Base-by-base conservation (phyloP, 495 filamentous ascomycete genomes). In the Darksidea phi region DNA sequence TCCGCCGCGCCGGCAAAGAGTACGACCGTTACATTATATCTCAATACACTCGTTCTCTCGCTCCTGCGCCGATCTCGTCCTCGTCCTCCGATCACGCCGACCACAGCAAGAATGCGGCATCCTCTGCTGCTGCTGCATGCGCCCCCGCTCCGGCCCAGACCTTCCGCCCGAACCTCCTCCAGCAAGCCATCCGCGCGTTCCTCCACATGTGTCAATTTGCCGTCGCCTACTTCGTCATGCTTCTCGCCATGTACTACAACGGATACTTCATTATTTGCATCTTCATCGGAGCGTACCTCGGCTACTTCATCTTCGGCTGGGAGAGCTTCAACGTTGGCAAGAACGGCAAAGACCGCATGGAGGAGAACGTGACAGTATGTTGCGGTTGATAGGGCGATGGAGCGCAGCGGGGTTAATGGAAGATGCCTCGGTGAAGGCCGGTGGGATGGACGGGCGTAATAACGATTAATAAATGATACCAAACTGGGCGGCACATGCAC, bases 201-300 rank as follows among this genome's bases (percentile, higher is more conserved):
- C 67, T 84, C 28, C 78, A 84, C 63, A 74, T 75, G 46, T 62
- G 72, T 12, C 75, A 77, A 37, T 83, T 83, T 56, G 80, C 75
- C n/a, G 67, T 80, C 48, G 82, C 78, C 8, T 84, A 83, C 51
- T 76, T 83, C 45, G 64, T 84, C 57, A 84, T 84, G 82, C 59
- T 83, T 57, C 67, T 83, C 45, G 82, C 77, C 20, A 70, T 70
- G 67, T 70, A 70, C 48, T 70, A 64, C 41, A 70, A 82, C 53
- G 80, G 81, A 15, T 84, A 83, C 50, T 75, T 83, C 65, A 81
- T 84, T 63, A 79, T 83, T 60, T 77, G 73, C 61, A 82, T 84
- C 57, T 69, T 83, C 43, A 76, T 84, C 55, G 81, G 81, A 11
- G 77, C 81, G 24, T 73, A 57, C 42, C 12, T 72, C 2, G 71